Base-by-base conservation (phyloP, 805 yeast species). In the Yamadazyma takamatsuzukensis region DNA sequence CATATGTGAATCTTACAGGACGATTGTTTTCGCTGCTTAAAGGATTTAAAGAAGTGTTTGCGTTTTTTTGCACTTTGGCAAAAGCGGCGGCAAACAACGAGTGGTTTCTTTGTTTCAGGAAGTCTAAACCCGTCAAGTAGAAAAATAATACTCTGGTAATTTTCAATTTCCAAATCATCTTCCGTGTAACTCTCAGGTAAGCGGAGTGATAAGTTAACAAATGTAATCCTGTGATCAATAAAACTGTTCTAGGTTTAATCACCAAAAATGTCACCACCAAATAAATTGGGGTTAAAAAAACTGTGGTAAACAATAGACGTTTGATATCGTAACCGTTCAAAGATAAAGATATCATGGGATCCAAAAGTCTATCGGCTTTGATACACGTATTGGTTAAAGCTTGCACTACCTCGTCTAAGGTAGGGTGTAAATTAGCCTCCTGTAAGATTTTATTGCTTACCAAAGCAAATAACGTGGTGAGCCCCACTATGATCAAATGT, bases 91-190 rank as follows among this genome's bases (percentile, higher is more conserved):
- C 74, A 54, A 74, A 72, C 27, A 74, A 54, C 5, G 75, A 66
- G 44, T 68, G 62, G 45, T 64, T 63, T 29, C 57, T 53, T 18
- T 66, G 66, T 33, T 56, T 56, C 35, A 54, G 72, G 50, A 87
- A 80, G 61, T 88, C 94, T 31, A 90, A 68, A 2, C 97, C 97
- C 0, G 97, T 89, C 28, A 85, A 59, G 52, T 86, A 86, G 56
- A 88, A 90, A 32, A 83, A 77, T 5, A 83, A 47, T 30, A 82
- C 55, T 44, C 97, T 73, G 4, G 84, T 75, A 5, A 78, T 48
- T 48, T 80, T 72, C 39, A 90, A 79, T 46, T 83, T 79, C 97
- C 97, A 90, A 21, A 89, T 62, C 40, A 90, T 68, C 36, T 79
- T 78, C 48, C 98, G 74, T 1, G 94, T 79, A 7, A 90, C 88